Percentiles rank a stretch among this genome's conserved stretches.
Conservation (phyloP, 371 early-diverging fungal species). For the Mortierella sp. region DNA sequence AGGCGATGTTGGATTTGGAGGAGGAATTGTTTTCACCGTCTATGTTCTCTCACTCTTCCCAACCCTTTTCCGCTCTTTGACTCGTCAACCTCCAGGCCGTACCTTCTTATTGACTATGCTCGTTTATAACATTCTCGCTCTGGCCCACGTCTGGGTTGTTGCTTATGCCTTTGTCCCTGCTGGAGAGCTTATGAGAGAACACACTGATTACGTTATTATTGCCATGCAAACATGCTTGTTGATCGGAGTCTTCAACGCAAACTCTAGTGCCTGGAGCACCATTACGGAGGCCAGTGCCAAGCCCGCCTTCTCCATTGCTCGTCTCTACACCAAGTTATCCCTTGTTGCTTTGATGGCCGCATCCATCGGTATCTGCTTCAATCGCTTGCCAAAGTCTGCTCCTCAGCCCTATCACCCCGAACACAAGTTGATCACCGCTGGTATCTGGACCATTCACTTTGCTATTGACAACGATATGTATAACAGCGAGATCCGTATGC, state of each 20-base stretch:
- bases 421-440: conserved; percentile 80
- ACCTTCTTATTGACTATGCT: conserved; percentile 73
- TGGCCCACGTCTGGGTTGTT: conserved; percentile 85
- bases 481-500: conserved; percentile 81
- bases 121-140: conserved; percentile 75
- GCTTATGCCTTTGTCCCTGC: conserved; percentile 90
- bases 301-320: conserved; percentile 27
- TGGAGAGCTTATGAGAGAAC: conserved; percentile 80
- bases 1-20: conserved; percentile 75
- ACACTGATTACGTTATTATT: conserved; percentile 76
- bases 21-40: conserved; percentile 74
- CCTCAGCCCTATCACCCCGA: conserved; percentile 75
- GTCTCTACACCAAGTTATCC: conserved; percentile 24
- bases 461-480: conserved; percentile 89
- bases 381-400: conserved; percentile 42
- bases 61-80: conserved; percentile 66
- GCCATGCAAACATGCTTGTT: conserved; percentile 65
- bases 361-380: conserved; percentile 29
- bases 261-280: conserved; percentile 32
- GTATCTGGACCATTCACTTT: conserved; percentile 92
- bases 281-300: conserved; percentile 21
- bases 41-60: conserved; percentile 75
- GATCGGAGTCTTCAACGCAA: conserved; percentile 63
- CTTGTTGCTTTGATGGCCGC: conserved; percentile 34
- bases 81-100: conserved; percentile 74